phyloP scores from a whole-genome alignment of 2,329 filamentous ascomycete species.

The Exophiala sideris region DNA sequence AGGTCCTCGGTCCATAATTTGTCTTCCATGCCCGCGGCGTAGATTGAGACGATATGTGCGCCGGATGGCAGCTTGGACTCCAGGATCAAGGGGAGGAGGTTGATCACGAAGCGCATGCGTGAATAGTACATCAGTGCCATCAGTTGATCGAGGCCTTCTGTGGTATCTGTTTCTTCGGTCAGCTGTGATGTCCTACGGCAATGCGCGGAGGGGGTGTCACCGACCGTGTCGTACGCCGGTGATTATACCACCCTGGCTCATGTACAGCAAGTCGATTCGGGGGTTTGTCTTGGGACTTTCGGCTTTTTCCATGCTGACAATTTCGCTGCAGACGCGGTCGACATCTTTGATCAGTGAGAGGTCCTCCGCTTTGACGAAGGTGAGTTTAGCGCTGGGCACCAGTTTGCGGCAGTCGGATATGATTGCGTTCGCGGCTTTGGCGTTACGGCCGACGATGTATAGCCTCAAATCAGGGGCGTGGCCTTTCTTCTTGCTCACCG shows the following conservation, averaged over 20 bases:
- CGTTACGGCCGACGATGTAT: conserved; percentile 35
- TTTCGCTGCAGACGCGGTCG: conserved; percentile 32
- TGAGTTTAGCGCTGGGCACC: conserved; percentile 34
- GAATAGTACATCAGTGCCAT: conserved; percentile 35
- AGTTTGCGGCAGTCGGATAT: conserved; percentile 30
- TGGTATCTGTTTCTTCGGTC: conserved; percentile 28
- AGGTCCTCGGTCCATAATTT: conserved; percentile 28
- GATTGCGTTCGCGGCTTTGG: conserved; percentile 29
- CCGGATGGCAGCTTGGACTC: conserved; percentile 10
- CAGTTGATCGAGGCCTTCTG: conserved; percentile 32
- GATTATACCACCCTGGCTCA: conserved; percentile 32
- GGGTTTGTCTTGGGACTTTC: conserved; percentile 7
- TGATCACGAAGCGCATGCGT: conserved; percentile 31
- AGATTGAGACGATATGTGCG: conserved; percentile 34
- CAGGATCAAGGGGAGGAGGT: conserved; percentile 31
- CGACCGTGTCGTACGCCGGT: conserved; percentile 25
- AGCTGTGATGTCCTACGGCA: background rate
- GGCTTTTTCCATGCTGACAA: conserved; percentile 30
- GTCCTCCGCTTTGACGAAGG: conserved; percentile 34
- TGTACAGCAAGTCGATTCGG: conserved; percentile 36
- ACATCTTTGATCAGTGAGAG: conserved; percentile 36
- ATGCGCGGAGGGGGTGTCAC: background rate
- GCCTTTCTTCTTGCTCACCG: background rate
- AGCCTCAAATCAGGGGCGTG: conserved; percentile 29
- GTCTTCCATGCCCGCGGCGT: conserved; percentile 32